These are phyloP conservation scores for Plectranthus barbatus DNA, from an alignment of 257 asterid genomes.

Conservation along the genomic window DNA sequence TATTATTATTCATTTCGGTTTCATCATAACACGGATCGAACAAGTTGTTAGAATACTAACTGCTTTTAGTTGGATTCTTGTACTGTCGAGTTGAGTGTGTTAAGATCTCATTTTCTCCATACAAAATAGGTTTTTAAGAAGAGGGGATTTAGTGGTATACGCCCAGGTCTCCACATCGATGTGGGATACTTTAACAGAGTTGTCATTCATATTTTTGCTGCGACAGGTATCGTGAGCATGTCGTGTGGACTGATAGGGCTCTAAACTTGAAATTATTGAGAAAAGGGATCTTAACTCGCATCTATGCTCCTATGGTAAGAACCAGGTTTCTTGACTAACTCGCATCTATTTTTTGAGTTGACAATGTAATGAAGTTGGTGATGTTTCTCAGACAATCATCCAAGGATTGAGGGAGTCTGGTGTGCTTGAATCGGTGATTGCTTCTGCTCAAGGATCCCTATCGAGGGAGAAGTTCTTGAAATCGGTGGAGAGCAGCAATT, in stretches of 20 bases:
- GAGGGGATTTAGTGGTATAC: too few species aligned
- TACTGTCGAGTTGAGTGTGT: too few species aligned
- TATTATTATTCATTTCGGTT: too few species aligned
- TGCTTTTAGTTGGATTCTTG: not conserved
- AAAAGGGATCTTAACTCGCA: slow-evolving; percentile 87
- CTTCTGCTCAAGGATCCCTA: slow-evolving; percentile 47
- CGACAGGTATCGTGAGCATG: slow-evolving; percentile 89
- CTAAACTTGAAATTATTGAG: slow-evolving; percentile 74
- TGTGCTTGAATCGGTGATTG: slow-evolving; percentile 52
- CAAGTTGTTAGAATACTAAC: not conserved
- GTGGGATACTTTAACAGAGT: too few species aligned
- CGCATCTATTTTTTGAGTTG: too few species aligned
- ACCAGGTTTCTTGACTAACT: too few species aligned
- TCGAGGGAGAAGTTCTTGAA: slow-evolving; percentile 60
- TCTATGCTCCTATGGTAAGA: slow-evolving; percentile 98
- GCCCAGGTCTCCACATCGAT: too few species aligned
- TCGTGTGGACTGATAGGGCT: slow-evolving; percentile 78
- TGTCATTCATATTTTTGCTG: too few species aligned
- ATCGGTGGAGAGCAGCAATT: slow-evolving; percentile 55
- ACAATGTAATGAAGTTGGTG: too few species aligned
- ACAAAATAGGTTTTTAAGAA: too few species aligned
- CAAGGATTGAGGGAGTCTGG: slow-evolving; percentile 89
- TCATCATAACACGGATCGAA: too few species aligned
- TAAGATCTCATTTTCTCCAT: too few species aligned
- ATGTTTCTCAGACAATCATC: slow-evolving; percentile 75